A percentile compares a stretch with the other conserved stretches of the same genome.
phyloP scores from a whole-genome alignment of 352 stramenopile species.

The Pythium brachiatum region DNA sequence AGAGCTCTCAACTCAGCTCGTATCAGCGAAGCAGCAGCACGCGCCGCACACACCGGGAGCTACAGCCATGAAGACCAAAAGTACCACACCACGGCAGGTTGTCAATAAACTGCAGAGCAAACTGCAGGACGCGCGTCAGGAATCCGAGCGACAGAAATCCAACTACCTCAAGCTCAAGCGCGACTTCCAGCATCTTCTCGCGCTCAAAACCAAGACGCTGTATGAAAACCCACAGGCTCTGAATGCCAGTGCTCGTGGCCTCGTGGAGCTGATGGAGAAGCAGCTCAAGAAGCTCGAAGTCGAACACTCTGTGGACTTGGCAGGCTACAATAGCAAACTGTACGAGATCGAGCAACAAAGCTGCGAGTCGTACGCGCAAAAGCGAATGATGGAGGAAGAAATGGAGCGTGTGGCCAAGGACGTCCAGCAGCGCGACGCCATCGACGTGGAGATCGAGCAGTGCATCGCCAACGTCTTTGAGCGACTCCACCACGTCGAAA shows the following conservation, averaged over 20 bases:
- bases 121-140: slow-evolving; percentile 36
- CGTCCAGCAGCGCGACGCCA: slow-evolving; percentile 42
- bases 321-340: slow-evolving; percentile 46
- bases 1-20: slow-evolving; percentile 31
- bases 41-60: not conserved
- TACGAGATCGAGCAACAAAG: slow-evolving; percentile 54
- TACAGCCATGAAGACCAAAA: not conserved
- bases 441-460: slow-evolving; percentile 53
- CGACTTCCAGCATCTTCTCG: slow-evolving; percentile 43
- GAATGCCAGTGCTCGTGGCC: slow-evolving; percentile 31
- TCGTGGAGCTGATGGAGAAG: slow-evolving; percentile 43
- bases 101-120: slow-evolving; percentile 35
- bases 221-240: slow-evolving; percentile 32
- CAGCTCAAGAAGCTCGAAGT: slow-evolving; percentile 37
- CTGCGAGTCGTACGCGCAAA: slow-evolving; percentile 50
- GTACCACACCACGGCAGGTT: slow-evolving; percentile 21
- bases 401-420: slow-evolving; percentile 39
- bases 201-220: slow-evolving; percentile 43
- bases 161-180: slow-evolving; percentile 50
- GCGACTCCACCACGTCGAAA: slow-evolving; percentile 47
- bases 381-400: slow-evolving; percentile 43
- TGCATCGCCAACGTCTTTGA: slow-evolving; percentile 56
- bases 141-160: slow-evolving; percentile 38
- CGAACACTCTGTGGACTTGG: slow-evolving; percentile 37
- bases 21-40: not conserved